Evolutionary conservation across 2,329 filamentous ascomycete genomes (phyloP).

Genomic region (Colletotrichum caudatum): DNA sequence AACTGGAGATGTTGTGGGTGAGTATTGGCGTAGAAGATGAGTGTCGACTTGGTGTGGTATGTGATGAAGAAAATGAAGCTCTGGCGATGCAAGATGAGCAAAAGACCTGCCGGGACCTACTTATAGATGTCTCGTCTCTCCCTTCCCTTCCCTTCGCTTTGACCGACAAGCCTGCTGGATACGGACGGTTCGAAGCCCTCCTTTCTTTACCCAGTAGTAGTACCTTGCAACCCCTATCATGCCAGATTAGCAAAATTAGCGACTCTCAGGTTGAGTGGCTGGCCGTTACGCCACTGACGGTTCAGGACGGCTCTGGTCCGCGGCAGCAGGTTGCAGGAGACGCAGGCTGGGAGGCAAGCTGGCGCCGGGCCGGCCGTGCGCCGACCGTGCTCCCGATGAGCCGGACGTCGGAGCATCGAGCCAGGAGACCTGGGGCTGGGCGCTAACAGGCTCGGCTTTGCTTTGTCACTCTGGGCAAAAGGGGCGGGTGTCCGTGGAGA

Average conservation of each 20-base stretch:
- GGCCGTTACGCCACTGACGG: slow-evolving; percentile 31
- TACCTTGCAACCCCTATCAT: not conserved
- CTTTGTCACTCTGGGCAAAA: not conserved
- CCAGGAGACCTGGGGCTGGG: slow-evolving; percentile 19
- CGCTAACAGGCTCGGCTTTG: slow-evolving; percentile 17
- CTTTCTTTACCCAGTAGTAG: not conserved
- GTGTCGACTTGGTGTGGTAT: not conserved
- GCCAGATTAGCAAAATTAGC: slow-evolving; percentile 1
- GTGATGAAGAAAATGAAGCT: slow-evolving; percentile 6
- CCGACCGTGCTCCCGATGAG: slow-evolving; percentile 41
- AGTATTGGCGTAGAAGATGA: not conserved
- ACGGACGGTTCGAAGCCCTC: slow-evolving; percentile 20
- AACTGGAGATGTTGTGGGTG: not conserved
- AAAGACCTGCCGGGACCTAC: slow-evolving; percentile 22
- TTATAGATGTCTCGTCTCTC: slow-evolving; percentile 30
- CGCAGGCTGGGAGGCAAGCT: slow-evolving; percentile 36
- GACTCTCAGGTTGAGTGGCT: slow-evolving; percentile 7
- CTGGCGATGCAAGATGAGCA: slow-evolving; percentile 17
- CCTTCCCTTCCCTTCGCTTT: slow-evolving; percentile 28
- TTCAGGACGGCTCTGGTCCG: slow-evolving; percentile 11
- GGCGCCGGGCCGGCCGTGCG: slow-evolving; percentile 40
- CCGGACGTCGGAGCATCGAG: slow-evolving; percentile 30
- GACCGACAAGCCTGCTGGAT: not conserved
- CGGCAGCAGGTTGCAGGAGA: slow-evolving; percentile 34
- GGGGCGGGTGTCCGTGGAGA: slow-evolving; percentile 38